Base-by-base conservation (phyloP, 2,329 filamentous ascomycete species). In the Aureobasidium melanogenum region DNA sequence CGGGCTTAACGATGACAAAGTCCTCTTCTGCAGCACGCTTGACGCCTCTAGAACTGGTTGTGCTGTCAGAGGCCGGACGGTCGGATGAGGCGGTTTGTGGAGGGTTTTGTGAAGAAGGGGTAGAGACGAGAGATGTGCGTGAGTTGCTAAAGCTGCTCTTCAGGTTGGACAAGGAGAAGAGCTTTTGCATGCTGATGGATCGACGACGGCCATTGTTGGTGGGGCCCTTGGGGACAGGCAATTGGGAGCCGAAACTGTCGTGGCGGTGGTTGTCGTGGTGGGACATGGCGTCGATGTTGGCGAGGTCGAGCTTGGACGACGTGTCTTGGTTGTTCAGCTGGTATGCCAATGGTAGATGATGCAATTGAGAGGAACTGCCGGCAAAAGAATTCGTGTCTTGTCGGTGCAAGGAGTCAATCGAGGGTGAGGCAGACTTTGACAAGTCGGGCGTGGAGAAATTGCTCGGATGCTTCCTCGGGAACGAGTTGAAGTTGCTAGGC, bases 91-190 rank as follows among this genome's bases (percentile, higher is more conserved):
- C 41, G 48, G 51, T 39, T 24, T 52, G 48, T 56, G 61, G 46
- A 62, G 36, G 60, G n/a, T 30, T 60, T 63, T 52, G 54, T 60
- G 62, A 55, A 38, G 63, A 63, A 17, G 63, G 66, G 32, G 63
- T 65, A n/a, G 66, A 52, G 60, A 52, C 65, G 46, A 72, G 65
- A 14, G 70, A 71, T 5, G 69, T 69, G 55, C 71, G 69, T 4
- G 71, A 71, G 66, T 67, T 70, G 66, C 63, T 69, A 68, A 73
- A 73, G 36, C 70, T 71, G 43, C 69, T 69, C 59, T 71, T 70
- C 51, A 74, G 68, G 51, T 63, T 69, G 55, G 63, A 67, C 17
- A 74, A 64, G 36, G 67, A 69, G 60, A 72, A 67, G 22, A 74
- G 67, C 61, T 68, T 69, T 55, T 69, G 68, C 50, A 71, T 68